Percentiles rank a stretch among this genome's conserved stretches.
phyloP scores from a whole-genome alignment of 179 eudicot species.

The Kewa caespitosa region DNA sequence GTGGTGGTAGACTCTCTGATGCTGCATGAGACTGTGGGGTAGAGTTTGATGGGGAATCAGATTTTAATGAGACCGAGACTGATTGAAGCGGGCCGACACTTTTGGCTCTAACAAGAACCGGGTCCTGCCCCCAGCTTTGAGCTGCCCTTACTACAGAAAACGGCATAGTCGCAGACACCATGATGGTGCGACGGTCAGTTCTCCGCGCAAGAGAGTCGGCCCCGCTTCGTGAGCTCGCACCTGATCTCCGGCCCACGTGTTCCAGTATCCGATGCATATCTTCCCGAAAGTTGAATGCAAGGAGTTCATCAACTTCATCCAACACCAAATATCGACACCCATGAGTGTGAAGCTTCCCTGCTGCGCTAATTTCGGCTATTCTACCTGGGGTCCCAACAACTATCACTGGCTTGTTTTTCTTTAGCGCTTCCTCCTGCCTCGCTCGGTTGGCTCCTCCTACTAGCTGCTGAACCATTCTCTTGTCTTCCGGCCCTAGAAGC shows the following conservation, averaged over 20 bases:
- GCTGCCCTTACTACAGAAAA: slow-evolving; percentile 88
- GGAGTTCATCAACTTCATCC: slow-evolving; percentile 90
- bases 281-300: slow-evolving; percentile 76
- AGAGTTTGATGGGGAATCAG: slow-evolving; percentile 25
- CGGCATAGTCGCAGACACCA: slow-evolving; percentile 94
- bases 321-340: slow-evolving; percentile 66
- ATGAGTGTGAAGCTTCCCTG: slow-evolving; percentile 87
- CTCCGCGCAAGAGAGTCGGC: slow-evolving; percentile 19
- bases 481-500: slow-evolving; percentile 66
- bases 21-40: slow-evolving; percentile 36
- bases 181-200: slow-evolving; percentile 59
- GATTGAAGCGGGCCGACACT: slow-evolving; percentile 52
- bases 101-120: slow-evolving; percentile 80
- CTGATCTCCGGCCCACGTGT: slow-evolving; percentile 75
- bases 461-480: slow-evolving; percentile 84
- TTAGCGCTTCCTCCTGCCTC: slow-evolving; percentile 88
- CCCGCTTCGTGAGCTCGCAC: slow-evolving; percentile 33
- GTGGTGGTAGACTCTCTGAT: slow-evolving; percentile 75
- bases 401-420: slow-evolving; percentile 79
- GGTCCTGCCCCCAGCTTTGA: slow-evolving; percentile 70
- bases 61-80: slow-evolving; percentile 33
- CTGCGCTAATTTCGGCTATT: slow-evolving; percentile 79
- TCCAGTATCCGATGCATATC: slow-evolving; percentile 88
- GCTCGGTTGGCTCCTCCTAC: slow-evolving; percentile 86
- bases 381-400: slow-evolving; percentile 95